Conservation (phyloP, 371 early-diverging fungal species). For the Rhizopus delemar region DNA sequence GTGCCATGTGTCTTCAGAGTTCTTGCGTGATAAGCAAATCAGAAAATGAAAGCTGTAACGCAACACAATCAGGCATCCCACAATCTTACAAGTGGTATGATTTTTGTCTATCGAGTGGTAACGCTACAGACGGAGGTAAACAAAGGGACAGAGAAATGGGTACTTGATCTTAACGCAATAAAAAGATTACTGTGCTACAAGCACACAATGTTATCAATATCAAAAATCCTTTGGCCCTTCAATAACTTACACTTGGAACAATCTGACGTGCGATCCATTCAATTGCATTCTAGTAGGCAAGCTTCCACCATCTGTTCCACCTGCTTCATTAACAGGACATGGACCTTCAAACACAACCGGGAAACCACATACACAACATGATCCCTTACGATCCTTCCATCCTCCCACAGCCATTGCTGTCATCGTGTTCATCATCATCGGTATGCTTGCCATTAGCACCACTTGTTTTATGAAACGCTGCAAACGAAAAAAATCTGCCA, state of each 20-base stretch:
- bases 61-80: too few species aligned
- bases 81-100: slow-evolving; percentile 39
- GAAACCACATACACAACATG: not conserved
- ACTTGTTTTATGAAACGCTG: not conserved
- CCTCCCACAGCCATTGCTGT: not conserved
- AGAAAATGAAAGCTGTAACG: slow-evolving; percentile 16
- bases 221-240: slow-evolving; percentile 22
- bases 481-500: slow-evolving; percentile 1
- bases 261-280: slow-evolving; percentile 39
- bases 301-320: not conserved
- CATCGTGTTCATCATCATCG: not conserved
- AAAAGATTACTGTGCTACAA: slow-evolving; percentile 39
- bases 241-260: slow-evolving; percentile 38
- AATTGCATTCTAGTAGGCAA: slow-evolving; percentile 30
- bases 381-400: not conserved
- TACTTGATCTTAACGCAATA: too few species aligned
- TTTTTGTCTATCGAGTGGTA: slow-evolving; percentile 42
- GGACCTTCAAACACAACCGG: not conserved
- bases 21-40: slow-evolving; percentile 40
- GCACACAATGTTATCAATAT: slow-evolving; percentile 46
- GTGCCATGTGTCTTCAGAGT: slow-evolving; percentile 49
- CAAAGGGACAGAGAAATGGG: too few species aligned
- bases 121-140: slow-evolving; percentile 32
- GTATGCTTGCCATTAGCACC: not conserved
- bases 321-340: not conserved